phyloP scores from a whole-genome alignment of 2,329 filamentous ascomycete genomes.

The Cordyceps pruinosa region DNA sequence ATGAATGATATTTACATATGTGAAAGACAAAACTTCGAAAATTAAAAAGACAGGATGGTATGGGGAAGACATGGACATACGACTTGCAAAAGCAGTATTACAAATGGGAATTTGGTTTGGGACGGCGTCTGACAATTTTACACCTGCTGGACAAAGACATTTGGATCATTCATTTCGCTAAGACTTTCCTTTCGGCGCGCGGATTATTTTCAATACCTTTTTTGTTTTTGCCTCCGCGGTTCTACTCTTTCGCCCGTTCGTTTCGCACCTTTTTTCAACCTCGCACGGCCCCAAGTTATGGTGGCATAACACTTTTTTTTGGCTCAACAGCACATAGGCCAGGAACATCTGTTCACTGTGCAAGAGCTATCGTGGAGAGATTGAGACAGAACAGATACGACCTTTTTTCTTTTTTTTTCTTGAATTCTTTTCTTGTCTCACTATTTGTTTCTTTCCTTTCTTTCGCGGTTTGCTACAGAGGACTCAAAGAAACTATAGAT shows the following conservation, averaged over 20 bases:
- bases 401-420: not conserved
- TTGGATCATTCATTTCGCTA: slow-evolving; percentile 14
- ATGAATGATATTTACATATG: slow-evolving; percentile 4
- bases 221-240: slow-evolving; percentile 14
- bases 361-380: not conserved
- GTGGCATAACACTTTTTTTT: slow-evolving; percentile 2
- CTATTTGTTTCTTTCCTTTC: slow-evolving; percentile 5
- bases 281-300: not conserved
- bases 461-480: not conserved
- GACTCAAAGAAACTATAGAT: slow-evolving; percentile 8
- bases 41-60: slow-evolving; percentile 2
- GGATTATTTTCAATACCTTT: slow-evolving; percentile 13
- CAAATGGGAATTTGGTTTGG: slow-evolving; percentile 7
- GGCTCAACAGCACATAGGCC: slow-evolving; percentile 7
- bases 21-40: slow-evolving; percentile 8
- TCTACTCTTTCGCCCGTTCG: slow-evolving; percentile 2
- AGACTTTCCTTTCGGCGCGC: slow-evolving; percentile 9
- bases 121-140: slow-evolving; percentile 12
- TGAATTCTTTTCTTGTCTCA: too few relatives aligned
- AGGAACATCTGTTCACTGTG: slow-evolving; percentile 7
- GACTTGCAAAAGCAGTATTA: slow-evolving; percentile 13
- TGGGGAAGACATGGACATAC: slow-evolving; percentile 6
- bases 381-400: slow-evolving; percentile 8
- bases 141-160: slow-evolving; percentile 11
- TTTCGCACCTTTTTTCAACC: slow-evolving; percentile 7